phyloP scores from a whole-genome alignment of 2,329 filamentous ascomycete genomes.

The Pyrenochaeta sp. region DNA sequence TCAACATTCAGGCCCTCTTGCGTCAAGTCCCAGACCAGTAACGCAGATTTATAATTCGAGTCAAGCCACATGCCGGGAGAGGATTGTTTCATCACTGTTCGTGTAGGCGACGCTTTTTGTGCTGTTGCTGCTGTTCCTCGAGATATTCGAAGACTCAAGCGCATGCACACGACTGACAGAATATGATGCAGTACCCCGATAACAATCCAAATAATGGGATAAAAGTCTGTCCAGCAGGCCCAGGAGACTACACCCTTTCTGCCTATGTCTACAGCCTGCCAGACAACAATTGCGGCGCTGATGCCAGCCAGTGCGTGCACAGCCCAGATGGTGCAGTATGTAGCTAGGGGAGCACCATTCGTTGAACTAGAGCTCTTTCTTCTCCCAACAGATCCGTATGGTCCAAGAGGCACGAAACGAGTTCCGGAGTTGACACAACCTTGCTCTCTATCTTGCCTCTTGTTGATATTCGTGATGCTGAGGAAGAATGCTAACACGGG shows the following conservation, averaged over 20 bases:
- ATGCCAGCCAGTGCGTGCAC: neutral
- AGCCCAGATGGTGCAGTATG: neutral
- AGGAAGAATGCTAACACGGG: conserved; percentile 1
- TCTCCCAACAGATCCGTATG: neutral
- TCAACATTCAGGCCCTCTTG: neutral
- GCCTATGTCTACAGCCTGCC: conserved; percentile 3
- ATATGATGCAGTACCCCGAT: conserved; percentile 4
- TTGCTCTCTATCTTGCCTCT: neutral
- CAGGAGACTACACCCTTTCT: conserved; percentile 6
- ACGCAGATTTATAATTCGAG: neutral
- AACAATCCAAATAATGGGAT: conserved; percentile 1
- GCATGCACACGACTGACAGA: conserved; percentile 3
- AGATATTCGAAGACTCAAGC: neutral
- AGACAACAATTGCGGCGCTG: conserved; percentile 3
- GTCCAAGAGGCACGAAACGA: neutral
- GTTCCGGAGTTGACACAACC: neutral
- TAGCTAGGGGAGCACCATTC: neutral
- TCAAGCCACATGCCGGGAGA: neutral
- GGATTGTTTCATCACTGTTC: neutral
- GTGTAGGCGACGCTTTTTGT: neutral
- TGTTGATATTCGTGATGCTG: neutral
- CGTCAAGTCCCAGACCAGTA: conserved; percentile 1
- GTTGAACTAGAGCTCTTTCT: neutral
- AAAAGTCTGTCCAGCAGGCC: conserved; percentile 8
- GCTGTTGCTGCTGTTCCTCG: neutral